Evolutionary conservation across 2,329 filamentous ascomycete genomes (phyloP).

Genomic region (Endocalyx cinctus): DNA sequence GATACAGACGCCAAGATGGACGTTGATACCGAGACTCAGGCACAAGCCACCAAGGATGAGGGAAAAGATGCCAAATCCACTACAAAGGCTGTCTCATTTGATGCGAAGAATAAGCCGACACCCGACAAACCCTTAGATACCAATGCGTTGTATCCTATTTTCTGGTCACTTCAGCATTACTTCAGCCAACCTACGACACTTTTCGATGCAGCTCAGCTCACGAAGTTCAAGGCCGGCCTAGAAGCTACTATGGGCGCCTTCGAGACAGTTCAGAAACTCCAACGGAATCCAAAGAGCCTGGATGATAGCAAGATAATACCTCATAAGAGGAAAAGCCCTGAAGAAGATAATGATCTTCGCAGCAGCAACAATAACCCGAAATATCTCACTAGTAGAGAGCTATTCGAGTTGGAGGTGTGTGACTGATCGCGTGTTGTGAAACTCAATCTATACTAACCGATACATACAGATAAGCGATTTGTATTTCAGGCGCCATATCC

Average conservation of each 20-base stretch:
- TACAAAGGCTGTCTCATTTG: conserved; percentile 40
- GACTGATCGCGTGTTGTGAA: background rate
- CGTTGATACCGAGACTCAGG: conserved; percentile 49
- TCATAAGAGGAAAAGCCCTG: conserved; percentile 66
- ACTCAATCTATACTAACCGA: background rate
- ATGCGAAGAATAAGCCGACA: conserved; percentile 35
- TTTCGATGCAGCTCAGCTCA: conserved; percentile 68
- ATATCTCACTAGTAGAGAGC: conserved; percentile 92
- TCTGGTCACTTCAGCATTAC: conserved; percentile 88
- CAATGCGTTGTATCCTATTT: conserved; percentile 77
- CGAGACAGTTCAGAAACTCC: conserved; percentile 44
- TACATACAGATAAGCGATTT: conserved; percentile 69
- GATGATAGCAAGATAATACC: conserved; percentile 60
- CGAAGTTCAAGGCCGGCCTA: conserved; percentile 75
- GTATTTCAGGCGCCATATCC: conserved; percentile 87
- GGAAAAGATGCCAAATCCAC: conserved; percentile 27
- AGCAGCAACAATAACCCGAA: conserved; percentile 88
- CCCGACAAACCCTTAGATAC: conserved; percentile 56
- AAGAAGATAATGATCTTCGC: conserved; percentile 55
- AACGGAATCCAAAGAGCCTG: conserved; percentile 45
- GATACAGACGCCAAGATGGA: conserved; percentile 56
- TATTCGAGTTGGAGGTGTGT: conserved; percentile 87
- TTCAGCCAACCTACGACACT: conserved; percentile 87
- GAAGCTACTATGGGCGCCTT: conserved; percentile 60
- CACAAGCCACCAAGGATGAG: conserved; percentile 29